Evolutionary conservation across 2,329 filamentous ascomycete genomes (phyloP).

Genomic region (Monilinia vaccinii-corymbosi): DNA sequence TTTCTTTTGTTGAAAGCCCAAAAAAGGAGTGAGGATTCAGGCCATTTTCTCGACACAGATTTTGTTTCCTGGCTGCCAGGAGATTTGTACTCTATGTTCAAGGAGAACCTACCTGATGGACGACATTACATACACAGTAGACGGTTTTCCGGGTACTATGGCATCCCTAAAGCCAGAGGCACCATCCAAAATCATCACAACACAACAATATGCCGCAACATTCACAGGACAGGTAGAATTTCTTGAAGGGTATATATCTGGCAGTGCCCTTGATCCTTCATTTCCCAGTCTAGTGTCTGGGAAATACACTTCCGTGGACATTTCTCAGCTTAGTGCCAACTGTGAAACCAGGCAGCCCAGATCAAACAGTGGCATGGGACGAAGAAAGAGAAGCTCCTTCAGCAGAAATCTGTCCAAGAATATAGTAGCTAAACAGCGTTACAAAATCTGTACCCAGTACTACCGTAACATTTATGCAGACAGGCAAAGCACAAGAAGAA

Average conservation of each 20-base stretch:
- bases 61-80: background rate
- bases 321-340: background rate
- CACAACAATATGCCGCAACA: background rate
- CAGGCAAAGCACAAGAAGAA: background rate
- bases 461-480: background rate
- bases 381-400: conserved; percentile 1
- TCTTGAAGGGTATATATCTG: background rate
- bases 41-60: background rate
- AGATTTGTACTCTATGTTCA: background rate
- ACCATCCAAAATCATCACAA: background rate
- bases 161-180: background rate
- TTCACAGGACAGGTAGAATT: background rate
- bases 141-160: background rate
- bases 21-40: background rate
- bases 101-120: conserved; percentile 1
- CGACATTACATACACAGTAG: background rate
- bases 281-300: background rate
- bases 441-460: background rate
- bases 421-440: conserved; percentile 10
- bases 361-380: background rate
- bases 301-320: background rate
- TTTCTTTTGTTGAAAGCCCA: conserved; percentile 12
- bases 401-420: background rate
- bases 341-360: background rate
- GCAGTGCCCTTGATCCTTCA: background rate